phyloP scores from a whole-genome alignment of 345 rosid genomes.

The Chamaenerion angustifolium region DNA sequence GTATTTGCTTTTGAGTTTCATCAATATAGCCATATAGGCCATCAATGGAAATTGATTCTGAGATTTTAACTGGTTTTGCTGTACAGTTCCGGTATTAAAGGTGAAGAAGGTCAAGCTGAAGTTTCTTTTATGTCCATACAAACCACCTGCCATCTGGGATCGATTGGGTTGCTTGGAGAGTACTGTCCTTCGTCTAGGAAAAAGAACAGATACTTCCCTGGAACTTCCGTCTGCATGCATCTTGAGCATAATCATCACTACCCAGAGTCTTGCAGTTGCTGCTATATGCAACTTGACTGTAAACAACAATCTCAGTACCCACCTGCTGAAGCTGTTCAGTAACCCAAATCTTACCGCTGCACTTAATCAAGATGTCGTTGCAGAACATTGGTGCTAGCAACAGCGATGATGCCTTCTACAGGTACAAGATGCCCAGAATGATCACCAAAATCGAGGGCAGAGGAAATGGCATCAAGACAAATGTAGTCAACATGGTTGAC shows the following conservation, averaged over 20 bases:
- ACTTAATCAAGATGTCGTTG: conserved; percentile 49
- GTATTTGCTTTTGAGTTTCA: too few species aligned
- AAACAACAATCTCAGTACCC: not conserved
- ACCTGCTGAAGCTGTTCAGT: not conserved
- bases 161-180: conserved; percentile 79
- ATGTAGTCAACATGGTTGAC: conserved; percentile 76
- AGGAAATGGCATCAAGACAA: conserved; percentile 90
- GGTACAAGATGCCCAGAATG: conserved; percentile 98
- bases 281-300: conserved; percentile 1
- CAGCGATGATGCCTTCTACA: conserved; percentile 80
- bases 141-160: conserved; percentile 42
- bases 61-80: not conserved
- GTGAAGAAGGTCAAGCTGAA: conserved; percentile 21
- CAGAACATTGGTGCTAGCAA: conserved; percentile 89
- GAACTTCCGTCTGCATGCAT: conserved; percentile 41
- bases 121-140: conserved; percentile 86
- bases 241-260: conserved; percentile 13
- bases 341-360: not conserved
- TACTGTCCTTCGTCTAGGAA: conserved; percentile 52
- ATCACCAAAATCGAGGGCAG: conserved; percentile 82
- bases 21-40: too few species aligned
- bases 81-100: not conserved
- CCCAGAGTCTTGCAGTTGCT: not conserved
- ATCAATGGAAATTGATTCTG: not conserved
- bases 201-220: conserved; percentile 31